phyloP scores from a whole-genome alignment of 139 green algal genomes.

The Desmodesmus armatus region DNA sequence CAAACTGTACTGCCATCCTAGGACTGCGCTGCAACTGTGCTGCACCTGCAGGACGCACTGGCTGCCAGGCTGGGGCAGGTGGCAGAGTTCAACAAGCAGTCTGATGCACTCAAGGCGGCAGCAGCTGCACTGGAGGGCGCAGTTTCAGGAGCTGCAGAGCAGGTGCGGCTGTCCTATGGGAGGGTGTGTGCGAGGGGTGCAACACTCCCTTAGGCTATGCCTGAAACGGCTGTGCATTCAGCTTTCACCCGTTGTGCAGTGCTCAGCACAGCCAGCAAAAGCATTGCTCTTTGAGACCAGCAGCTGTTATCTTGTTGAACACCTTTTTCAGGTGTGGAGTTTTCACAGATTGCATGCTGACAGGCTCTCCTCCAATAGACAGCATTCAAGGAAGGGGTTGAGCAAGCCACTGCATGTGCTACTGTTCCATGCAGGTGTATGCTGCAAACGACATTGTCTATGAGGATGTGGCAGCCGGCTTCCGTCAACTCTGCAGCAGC shows the following conservation, averaged over 20 bases:
- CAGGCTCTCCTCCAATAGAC: background rate
- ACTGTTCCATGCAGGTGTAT: slow-evolving; percentile 16
- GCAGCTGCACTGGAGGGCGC: background rate
- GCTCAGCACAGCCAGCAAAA: background rate
- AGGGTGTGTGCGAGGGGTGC: background rate
- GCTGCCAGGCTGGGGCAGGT: background rate
- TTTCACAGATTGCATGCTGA: background rate
- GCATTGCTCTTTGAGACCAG: too few relatives aligned
- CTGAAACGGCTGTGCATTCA: background rate
- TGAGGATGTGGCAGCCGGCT: slow-evolving; percentile 39
- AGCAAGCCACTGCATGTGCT: background rate
- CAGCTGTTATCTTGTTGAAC: background rate
- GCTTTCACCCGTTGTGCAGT: background rate
- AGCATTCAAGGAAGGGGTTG: background rate
- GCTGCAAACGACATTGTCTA: slow-evolving; percentile 45
- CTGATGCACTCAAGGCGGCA: background rate
- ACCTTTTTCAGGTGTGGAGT: background rate
- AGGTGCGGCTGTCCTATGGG: background rate
- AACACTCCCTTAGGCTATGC: background rate
- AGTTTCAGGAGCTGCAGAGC: background rate
- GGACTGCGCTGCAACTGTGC: slow-evolving; percentile 3
- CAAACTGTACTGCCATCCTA: too few relatives aligned
- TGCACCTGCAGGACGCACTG: background rate
- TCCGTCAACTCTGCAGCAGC: slow-evolving; percentile 36
- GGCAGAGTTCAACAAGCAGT: slow-evolving; percentile 24